A percentile compares a stretch with the other conserved stretches of the same genome.
phyloP scores from a whole-genome alignment of 75 land plant genomes.

The Sequoia sempervirens region DNA sequence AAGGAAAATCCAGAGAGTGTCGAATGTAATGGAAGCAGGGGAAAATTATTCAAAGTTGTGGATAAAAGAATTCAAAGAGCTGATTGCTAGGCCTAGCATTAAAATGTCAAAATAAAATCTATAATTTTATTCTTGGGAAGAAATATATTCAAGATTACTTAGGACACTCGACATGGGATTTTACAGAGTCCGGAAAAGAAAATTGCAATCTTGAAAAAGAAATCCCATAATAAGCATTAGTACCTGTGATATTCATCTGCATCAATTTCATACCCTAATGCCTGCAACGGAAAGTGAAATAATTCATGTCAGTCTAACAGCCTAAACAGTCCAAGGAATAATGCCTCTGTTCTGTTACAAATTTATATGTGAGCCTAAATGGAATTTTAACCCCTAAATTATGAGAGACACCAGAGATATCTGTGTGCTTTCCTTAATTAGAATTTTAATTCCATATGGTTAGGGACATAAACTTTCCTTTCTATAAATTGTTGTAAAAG shows the following conservation, averaged over 20 bases:
- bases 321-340: background rate
- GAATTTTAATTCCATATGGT: background rate
- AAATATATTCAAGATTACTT: no score
- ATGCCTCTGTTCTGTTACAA: background rate
- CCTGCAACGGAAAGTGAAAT: constrained; percentile 23
- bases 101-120: no score
- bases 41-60: no score
- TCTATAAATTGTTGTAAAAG: background rate
- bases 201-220: background rate
- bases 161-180: no score
- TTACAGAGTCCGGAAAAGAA: background rate
- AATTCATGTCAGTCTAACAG: background rate
- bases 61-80: no score
- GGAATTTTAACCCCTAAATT: background rate
- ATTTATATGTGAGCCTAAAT: background rate
- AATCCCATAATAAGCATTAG: background rate
- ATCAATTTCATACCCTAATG: constrained; percentile 59
- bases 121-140: no score
- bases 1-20: no score
- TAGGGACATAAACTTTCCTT: background rate
- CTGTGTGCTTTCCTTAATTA: background rate
- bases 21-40: no score
- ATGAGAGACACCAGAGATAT: background rate
- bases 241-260: constrained; percentile 85
- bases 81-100: no score